A percentile compares a stretch with the other conserved stretches of the same genome.
These are phyloP conservation scores for Sclerotiophoma versabilis DNA, from an alignment of 2,329 filamentous ascomycete genomes.

Conservation along the genomic window DNA sequence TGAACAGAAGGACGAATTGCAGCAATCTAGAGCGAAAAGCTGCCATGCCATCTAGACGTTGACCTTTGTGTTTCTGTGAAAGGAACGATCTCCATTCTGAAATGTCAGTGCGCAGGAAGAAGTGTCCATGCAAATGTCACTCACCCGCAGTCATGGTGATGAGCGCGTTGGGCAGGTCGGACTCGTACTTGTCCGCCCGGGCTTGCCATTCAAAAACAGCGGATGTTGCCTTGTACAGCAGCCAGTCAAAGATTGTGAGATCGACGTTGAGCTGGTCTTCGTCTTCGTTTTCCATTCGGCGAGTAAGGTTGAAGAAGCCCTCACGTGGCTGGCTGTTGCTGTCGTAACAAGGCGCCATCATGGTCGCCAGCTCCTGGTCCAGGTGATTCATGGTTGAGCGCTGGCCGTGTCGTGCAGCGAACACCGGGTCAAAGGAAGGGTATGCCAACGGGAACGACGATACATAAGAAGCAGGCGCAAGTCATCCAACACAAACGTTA, in stretches of 20 bases:
- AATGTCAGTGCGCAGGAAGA: constrained; percentile 1
- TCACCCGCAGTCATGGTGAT: constrained; percentile 45
- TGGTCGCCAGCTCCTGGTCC: constrained; percentile 34
- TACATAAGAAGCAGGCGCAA: constrained; percentile 16
- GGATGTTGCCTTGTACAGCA: constrained; percentile 57
- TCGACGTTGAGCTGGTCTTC: constrained; percentile 59
- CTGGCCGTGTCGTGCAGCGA: constrained; percentile 24
- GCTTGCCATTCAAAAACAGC: constrained; percentile 50
- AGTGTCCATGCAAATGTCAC: background rate
- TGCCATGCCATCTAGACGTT: constrained; percentile 49
- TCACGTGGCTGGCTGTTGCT: constrained; percentile 30
- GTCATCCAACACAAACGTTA: constrained; percentile 10
- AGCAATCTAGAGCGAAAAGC: constrained; percentile 59
- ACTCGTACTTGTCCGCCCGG: constrained; percentile 38
- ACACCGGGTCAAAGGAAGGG: constrained; percentile 9
- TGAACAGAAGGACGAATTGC: constrained; percentile 56
- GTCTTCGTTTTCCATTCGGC: constrained; percentile 43
- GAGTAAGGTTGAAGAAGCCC: constrained; percentile 42
- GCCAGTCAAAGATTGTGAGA: constrained; percentile 64
- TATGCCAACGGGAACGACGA: constrained; percentile 8
- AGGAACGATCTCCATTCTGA: constrained; percentile 56
- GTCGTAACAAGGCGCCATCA: constrained; percentile 23
- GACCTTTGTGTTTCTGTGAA: constrained; percentile 47
- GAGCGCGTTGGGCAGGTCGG: constrained; percentile 42
- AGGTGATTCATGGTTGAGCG: constrained; percentile 28